Conservation (phyloP, 75 land plant genomes). For the Sequoia sempervirens region DNA sequence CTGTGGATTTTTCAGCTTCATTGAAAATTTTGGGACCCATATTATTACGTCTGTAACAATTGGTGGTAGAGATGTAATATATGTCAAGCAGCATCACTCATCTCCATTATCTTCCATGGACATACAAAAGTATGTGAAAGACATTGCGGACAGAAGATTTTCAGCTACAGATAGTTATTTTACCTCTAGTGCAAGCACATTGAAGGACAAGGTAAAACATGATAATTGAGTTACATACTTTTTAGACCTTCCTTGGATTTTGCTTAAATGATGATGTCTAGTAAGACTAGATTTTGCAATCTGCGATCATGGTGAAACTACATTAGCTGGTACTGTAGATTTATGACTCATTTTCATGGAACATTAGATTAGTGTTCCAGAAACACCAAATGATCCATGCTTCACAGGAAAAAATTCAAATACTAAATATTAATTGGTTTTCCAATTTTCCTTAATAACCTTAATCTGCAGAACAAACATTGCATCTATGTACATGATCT, state of each 20-base stretch:
- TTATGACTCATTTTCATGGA: conserved; percentile 11
- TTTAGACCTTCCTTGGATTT: neutral
- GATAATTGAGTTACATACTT: neutral
- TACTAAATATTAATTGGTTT: conserved; percentile 6
- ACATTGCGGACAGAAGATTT: conserved; percentile 71
- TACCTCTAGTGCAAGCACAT: conserved; percentile 29
- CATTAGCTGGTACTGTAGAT: conserved; percentile 12
- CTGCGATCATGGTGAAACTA: neutral
- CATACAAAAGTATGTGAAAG: conserved; percentile 57
- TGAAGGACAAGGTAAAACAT: conserved; percentile 55
- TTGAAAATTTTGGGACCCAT: conserved; percentile 94
- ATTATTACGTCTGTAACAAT: conserved; percentile 67
- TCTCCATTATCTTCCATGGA: conserved; percentile 58
- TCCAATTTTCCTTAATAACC: conserved; percentile 1
- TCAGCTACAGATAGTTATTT: conserved; percentile 22
- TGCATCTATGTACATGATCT: neutral
- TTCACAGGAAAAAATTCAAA: conserved; percentile 24
- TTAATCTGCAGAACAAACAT: neutral
- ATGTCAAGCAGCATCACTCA: conserved; percentile 71
- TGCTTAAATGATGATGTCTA: neutral
- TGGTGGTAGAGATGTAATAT: conserved; percentile 86
- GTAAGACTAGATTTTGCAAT: neutral
- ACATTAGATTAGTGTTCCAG: conserved; percentile 14
- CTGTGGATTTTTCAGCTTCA: conserved; percentile 46
- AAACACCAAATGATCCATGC: conserved; percentile 13